Evolutionary conservation across 2,329 filamentous ascomycete species (phyloP).

Genomic region (Canariomyces notabilis): DNA sequence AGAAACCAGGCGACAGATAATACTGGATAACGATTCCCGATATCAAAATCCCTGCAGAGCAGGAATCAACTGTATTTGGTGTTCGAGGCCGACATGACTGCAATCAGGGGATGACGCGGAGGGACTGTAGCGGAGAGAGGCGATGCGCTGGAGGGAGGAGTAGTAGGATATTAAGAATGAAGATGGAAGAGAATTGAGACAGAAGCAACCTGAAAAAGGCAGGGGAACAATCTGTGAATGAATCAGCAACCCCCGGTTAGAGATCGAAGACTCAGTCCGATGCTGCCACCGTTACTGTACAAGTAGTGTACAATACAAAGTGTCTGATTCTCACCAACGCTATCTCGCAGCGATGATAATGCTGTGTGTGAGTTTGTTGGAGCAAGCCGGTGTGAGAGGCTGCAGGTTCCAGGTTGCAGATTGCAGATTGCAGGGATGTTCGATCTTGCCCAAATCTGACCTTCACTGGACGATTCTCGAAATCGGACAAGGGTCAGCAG

Average conservation of each 20-base stretch:
- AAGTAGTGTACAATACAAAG: not conserved
- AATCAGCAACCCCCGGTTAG: not conserved
- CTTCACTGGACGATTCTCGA: too few relatives aligned
- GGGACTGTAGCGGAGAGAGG: too few relatives aligned
- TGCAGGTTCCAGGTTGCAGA: not conserved
- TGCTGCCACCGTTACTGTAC: not conserved
- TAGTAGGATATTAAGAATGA: too few relatives aligned
- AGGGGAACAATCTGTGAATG: not conserved
- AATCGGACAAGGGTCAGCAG: not conserved
- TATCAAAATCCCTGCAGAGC: not conserved
- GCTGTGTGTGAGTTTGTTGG: too few relatives aligned
- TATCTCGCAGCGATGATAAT: too few relatives aligned
- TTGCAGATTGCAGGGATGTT: not conserved
- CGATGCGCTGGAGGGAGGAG: too few relatives aligned
- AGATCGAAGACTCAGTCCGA: not conserved
- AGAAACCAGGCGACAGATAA: not conserved
- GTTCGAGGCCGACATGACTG: conserved; percentile 10
- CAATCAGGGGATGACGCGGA: too few relatives aligned
- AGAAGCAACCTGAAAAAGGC: not conserved
- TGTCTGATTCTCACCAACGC: too few relatives aligned
- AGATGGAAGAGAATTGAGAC: not conserved
- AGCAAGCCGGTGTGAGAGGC: too few relatives aligned
- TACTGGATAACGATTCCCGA: not conserved
- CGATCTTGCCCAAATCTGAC: too few relatives aligned
- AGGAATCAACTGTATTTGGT: conserved; percentile 11